phyloP scores from a whole-genome alignment of 2,329 filamentous ascomycete genomes.

The Mycosphaerella sp. region DNA sequence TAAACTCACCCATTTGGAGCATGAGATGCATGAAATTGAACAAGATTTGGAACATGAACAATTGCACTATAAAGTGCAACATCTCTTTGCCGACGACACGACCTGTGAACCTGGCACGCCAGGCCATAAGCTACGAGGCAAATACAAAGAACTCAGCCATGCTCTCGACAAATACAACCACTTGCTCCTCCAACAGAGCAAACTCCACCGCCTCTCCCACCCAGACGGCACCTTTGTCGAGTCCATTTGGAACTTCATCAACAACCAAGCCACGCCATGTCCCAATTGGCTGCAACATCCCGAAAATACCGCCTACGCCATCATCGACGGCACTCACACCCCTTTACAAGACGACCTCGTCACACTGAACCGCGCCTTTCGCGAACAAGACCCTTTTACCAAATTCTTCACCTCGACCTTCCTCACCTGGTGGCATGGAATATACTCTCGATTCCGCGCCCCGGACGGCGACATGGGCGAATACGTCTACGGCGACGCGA shows the following conservation, averaged over 20 bases:
- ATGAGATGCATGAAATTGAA: constrained; percentile 22
- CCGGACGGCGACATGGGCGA: constrained; percentile 12
- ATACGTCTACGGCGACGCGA: constrained; percentile 16
- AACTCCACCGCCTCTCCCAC: constrained; percentile 14
- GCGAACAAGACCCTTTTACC: constrained; percentile 17
- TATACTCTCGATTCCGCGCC: constrained; percentile 9
- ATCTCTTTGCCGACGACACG: constrained; percentile 13
- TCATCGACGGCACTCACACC: constrained; percentile 13
- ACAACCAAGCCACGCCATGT: constrained; percentile 8
- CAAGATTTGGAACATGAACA: constrained; percentile 12
- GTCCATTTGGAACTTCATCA: constrained; percentile 14
- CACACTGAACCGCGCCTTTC: constrained; percentile 16
- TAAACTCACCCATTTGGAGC: constrained; percentile 23
- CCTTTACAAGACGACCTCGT: constrained; percentile 19
- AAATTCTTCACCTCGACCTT: constrained; percentile 14
- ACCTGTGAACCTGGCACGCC: constrained; percentile 1
- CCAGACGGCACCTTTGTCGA: constrained; percentile 17
- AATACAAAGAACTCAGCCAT: constrained; percentile 13
- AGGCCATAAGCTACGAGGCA: constrained; percentile 9
- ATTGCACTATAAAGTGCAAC: constrained; percentile 18
- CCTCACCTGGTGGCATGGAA: constrained; percentile 13
- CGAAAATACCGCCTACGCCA: constrained; percentile 21
- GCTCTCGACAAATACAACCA: constrained; percentile 16
- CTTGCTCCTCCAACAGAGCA: constrained; percentile 16
- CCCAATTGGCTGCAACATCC: constrained; percentile 20